phyloP scores from a whole-genome alignment of 768 basidiomycete species.

The Crucibulum laeve region DNA sequence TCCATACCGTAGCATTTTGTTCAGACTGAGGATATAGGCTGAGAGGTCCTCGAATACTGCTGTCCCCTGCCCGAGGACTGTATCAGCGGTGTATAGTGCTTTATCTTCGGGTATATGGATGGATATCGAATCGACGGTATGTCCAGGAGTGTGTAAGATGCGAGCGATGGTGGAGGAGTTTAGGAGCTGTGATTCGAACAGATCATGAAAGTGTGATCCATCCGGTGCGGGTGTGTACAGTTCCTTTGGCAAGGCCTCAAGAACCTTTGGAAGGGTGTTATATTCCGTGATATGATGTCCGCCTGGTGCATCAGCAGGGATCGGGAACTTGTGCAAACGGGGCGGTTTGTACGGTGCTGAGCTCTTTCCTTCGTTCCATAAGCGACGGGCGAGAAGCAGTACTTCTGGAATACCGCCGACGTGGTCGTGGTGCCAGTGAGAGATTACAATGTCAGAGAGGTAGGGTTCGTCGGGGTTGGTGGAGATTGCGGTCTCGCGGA shows the following conservation, averaged over 20 bases:
- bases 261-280: conserved; percentile 32
- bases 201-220: conserved; percentile 50
- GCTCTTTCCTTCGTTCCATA: conserved; percentile 55
- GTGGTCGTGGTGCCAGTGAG: conserved; percentile 91
- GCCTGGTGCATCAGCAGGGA: conserved; percentile 16
- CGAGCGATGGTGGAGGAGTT: conserved; percentile 43
- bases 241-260: conserved; percentile 35
- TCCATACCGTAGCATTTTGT: conserved; percentile 43
- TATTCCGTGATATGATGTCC: conserved; percentile 19
- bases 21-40: conserved; percentile 63
- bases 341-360: conserved; percentile 56
- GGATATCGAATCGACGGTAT: conserved; percentile 82
- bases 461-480: conserved; percentile 40
- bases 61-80: conserved; percentile 86
- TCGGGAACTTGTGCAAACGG: conserved; percentile 70
- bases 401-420: conserved; percentile 71
- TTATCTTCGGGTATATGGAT: conserved; percentile 65
- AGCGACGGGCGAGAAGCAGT: conserved; percentile 53
- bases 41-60: conserved; percentile 84
- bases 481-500: conserved; percentile 34
- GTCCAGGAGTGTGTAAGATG: conserved; percentile 85
- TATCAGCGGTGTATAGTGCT: conserved; percentile 87
- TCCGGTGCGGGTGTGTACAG: conserved; percentile 39
- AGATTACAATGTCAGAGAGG: conserved; percentile 86
- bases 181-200: conserved; percentile 53